Percentiles rank a stretch among this genome's conserved stretches.
These are phyloP conservation scores for Pseudocercospora eumusae DNA, from an alignment of 2,329 filamentous ascomycete species.

Conservation along the genomic window DNA sequence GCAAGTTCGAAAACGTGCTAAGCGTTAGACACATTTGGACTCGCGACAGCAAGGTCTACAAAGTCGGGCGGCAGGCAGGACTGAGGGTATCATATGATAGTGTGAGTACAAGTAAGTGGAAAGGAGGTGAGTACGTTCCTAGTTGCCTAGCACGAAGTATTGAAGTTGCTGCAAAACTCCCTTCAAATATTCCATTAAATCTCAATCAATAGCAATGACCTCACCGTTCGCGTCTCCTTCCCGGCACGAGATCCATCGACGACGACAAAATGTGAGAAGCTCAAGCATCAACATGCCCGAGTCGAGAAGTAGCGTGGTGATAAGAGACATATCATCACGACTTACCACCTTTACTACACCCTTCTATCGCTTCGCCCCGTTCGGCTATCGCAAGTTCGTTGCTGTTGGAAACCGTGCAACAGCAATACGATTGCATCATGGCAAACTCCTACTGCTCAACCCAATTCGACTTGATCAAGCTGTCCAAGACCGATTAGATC, in stretches of 20 bases:
- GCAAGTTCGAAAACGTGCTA: too few species aligned
- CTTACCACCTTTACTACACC: conserved; percentile 24
- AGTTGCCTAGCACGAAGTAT: too few species aligned
- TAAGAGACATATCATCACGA: conserved; percentile 15
- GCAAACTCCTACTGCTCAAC: conserved; percentile 20
- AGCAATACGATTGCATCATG: conserved; percentile 18
- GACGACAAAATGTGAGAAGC: neutral
- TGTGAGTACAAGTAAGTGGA: too few species aligned
- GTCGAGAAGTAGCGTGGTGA: neutral
- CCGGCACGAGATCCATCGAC: neutral
- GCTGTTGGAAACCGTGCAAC: conserved; percentile 25
- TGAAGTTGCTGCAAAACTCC: too few species aligned
- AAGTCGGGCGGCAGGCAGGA: too few species aligned
- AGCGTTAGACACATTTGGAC: too few species aligned
- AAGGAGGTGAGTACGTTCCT: too few species aligned
- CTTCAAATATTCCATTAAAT: neutral
- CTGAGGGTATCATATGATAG: too few species aligned
- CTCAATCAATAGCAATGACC: neutral
- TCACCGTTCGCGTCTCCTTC: neutral
- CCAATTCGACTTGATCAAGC: conserved; percentile 16
- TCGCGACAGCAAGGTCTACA: too few species aligned
- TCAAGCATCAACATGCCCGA: neutral
- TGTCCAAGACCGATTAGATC: conserved; percentile 15
- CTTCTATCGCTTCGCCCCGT: conserved; percentile 26
- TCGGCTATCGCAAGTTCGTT: conserved; percentile 22